These are phyloP conservation scores for Trichopus zeylanicus DNA, from an alignment of 116 monocot species.

Conservation along the genomic window DNA sequence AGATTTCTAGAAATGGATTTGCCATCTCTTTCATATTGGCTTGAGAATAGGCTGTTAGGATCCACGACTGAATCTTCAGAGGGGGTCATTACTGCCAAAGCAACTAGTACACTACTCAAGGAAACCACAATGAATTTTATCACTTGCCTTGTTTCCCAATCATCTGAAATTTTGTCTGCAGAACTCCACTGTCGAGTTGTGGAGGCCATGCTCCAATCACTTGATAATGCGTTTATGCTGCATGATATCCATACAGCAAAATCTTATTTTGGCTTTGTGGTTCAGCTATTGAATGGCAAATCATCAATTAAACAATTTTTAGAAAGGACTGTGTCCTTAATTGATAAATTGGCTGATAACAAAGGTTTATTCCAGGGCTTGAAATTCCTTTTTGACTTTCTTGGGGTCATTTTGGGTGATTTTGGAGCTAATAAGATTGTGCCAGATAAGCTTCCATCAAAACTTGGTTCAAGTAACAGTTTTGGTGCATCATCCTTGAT, in stretches of 20 bases:
- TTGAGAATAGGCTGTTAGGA: conserved; percentile 66
- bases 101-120: conserved; percentile 39
- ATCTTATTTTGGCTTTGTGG: conserved; percentile 63
- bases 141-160: conserved; percentile 32
- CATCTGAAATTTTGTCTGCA: conserved; percentile 28
- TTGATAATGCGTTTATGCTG: conserved; percentile 68
- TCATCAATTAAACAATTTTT: conserved; percentile 54
- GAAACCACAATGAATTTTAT: conserved; percentile 68
- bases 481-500: conserved; percentile 40
- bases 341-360: conserved; percentile 56
- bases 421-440: conserved; percentile 28
- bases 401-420: conserved; percentile 55
- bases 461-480: conserved; percentile 30
- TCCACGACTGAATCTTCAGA: conserved; percentile 18
- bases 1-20: conserved; percentile 76
- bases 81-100: conserved; percentile 27
- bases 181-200: conserved; percentile 53
- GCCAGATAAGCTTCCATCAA: conserved; percentile 38
- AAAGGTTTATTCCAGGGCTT: conserved; percentile 52
- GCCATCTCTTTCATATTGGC: conserved; percentile 54
- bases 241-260: conserved; percentile 68
- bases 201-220: conserved; percentile 64
- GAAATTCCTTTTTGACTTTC: conserved; percentile 78
- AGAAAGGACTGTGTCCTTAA: conserved; percentile 47
- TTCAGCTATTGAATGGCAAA: conserved; percentile 61